These are phyloP conservation scores for Boletus semigastroideus DNA, from an alignment of 1,284 basidiomycete genomes.

Conservation along the genomic window DNA sequence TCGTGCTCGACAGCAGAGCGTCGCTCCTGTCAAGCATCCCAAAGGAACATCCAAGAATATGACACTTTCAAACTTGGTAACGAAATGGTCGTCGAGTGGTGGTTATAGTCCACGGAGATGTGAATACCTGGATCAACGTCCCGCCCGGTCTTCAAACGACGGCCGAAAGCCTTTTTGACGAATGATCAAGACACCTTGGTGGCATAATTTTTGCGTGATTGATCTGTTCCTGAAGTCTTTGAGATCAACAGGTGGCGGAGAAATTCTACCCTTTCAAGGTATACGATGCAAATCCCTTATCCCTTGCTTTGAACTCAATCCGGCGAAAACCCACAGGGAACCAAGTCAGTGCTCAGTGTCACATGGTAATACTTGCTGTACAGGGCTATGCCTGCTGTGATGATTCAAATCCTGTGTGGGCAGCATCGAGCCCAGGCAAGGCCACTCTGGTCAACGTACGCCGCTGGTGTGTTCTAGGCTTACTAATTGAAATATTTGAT, in stretches of 20 bases:
- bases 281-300: conserved; percentile 3
- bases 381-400: conserved; percentile 20
- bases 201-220: neutral
- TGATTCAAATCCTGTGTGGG: conserved; percentile 14
- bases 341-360: neutral
- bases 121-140: neutral
- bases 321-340: neutral
- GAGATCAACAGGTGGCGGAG: neutral
- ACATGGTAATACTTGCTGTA: conserved; percentile 20
- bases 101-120: too few relatives aligned
- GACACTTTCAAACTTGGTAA: neutral
- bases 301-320: neutral
- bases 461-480: neutral
- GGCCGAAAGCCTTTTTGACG: neutral
- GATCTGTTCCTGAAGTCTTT: neutral
- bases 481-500: neutral
- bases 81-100: neutral
- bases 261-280: neutral
- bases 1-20: neutral
- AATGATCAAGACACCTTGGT: neutral
- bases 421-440: neutral
- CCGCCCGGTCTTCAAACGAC: neutral
- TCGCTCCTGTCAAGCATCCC: neutral
- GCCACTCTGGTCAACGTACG: neutral
- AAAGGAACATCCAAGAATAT: neutral